These are phyloP conservation scores for Eucalyptus grandis DNA, from an alignment of 345 rosid genomes.

Conservation along the genomic window DNA sequence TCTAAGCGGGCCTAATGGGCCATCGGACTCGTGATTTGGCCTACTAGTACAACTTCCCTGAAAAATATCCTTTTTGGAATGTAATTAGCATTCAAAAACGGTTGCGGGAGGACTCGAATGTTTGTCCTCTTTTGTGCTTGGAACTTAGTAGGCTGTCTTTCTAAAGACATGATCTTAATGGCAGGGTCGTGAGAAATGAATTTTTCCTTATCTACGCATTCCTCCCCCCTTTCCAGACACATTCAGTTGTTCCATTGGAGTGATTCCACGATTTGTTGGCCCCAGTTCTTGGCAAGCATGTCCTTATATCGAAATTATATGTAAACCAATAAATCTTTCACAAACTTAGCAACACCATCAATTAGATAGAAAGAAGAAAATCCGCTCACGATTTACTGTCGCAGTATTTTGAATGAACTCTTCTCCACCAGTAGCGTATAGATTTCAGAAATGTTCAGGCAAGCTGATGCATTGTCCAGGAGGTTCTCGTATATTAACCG, in stretches of 20 bases:
- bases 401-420: background rate
- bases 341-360: background rate
- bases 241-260: background rate
- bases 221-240: background rate
- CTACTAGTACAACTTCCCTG: background rate
- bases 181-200: background rate
- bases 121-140: background rate
- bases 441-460: background rate
- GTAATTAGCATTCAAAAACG: background rate
- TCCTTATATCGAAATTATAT: background rate
- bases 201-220: background rate
- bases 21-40: background rate
- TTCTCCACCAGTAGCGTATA: background rate
- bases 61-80: background rate
- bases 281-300: background rate
- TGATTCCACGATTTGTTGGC: background rate
- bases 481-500: background rate
- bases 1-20: background rate
- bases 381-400: too few species aligned
- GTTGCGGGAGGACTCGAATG: accelerated
- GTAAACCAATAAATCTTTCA: background rate
- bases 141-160: background rate
- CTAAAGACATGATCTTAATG: background rate
- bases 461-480: background rate
- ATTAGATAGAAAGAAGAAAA: background rate